These are phyloP conservation scores for Penicillium bovifimosum DNA, from an alignment of 495 filamentous ascomycete genomes.

Conservation along the genomic window DNA sequence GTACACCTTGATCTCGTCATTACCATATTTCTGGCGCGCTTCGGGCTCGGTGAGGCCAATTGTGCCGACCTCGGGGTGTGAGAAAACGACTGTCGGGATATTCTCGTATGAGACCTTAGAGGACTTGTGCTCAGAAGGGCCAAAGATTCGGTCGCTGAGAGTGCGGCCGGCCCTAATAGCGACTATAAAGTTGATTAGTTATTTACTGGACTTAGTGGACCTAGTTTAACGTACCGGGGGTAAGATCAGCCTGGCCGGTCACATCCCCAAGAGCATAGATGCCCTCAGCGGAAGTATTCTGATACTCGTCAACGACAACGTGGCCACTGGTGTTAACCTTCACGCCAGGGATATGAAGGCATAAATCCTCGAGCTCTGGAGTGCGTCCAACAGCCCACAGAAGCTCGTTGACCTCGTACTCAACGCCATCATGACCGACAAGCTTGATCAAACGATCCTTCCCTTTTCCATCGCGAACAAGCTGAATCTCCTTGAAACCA, in stretches of 20 bases:
- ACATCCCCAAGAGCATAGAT: conserved; percentile 58
- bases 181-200: conserved; percentile 31
- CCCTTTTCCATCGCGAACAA: conserved; percentile 46
- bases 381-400: conserved; percentile 61
- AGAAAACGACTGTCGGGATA: conserved; percentile 57
- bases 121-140: conserved; percentile 41
- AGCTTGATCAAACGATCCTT: conserved; percentile 48
- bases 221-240: conserved; percentile 47
- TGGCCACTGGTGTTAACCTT: conserved; percentile 42
- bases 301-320: conserved; percentile 51
- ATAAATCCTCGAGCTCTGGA: conserved; percentile 55
- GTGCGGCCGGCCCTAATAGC: conserved; percentile 57
- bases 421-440: conserved; percentile 41
- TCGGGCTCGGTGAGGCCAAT: conserved; percentile 54
- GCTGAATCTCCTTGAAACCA: conserved; percentile 68
- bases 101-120: conserved; percentile 51
- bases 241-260: conserved; percentile 54
- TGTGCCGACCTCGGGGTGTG: conserved; percentile 55
- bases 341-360: conserved; percentile 50
- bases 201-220: no score
- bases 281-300: conserved; percentile 51
- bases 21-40: conserved; percentile 47
- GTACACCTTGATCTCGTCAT: conserved; percentile 55
- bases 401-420: conserved; percentile 55
- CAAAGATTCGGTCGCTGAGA: conserved; percentile 54